These are phyloP conservation scores for Isochrysis galbana DNA, from an alignment of 78 protist species.

Conservation along the genomic window DNA sequence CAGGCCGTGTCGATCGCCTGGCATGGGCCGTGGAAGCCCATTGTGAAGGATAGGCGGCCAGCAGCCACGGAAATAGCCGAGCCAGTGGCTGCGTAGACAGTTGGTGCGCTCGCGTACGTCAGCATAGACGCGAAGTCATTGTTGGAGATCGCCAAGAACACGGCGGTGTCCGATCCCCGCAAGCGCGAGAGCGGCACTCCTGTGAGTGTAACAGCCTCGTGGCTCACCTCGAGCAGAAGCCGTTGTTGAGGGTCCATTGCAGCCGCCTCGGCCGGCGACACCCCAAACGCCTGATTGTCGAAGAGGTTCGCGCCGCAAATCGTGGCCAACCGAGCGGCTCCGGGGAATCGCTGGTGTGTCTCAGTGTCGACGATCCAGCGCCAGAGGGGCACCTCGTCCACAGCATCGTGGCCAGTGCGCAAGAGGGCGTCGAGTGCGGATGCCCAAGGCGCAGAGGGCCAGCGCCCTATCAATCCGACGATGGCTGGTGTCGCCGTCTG, in stretches of 20 bases:
- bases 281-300: neutral
- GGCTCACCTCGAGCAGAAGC: neutral
- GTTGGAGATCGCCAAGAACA: neutral
- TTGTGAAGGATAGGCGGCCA: constrained; percentile 68
- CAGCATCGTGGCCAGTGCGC: neutral
- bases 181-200: neutral
- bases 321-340: neutral
- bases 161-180: neutral
- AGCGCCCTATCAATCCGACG: neutral
- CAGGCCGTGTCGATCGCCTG: constrained; percentile 68
- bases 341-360: neutral
- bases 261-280: neutral
- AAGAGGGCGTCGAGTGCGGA: neutral
- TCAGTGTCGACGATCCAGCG: neutral
- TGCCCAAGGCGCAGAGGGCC: neutral
- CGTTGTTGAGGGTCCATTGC: constrained; percentile 1
- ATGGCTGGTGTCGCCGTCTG: too few relatives aligned
- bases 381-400: neutral
- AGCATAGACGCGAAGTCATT: neutral
- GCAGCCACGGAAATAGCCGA: neutral
- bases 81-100: constrained; percentile 12
- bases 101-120: neutral
- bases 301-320: neutral
- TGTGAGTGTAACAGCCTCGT: neutral
- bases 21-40: constrained; percentile 81